Evolutionary conservation across 2,329 filamentous ascomycete genomes (phyloP), one percentile per base, ranked within the genome.

Genomic region (Neocucurbitaria cava): DNA sequence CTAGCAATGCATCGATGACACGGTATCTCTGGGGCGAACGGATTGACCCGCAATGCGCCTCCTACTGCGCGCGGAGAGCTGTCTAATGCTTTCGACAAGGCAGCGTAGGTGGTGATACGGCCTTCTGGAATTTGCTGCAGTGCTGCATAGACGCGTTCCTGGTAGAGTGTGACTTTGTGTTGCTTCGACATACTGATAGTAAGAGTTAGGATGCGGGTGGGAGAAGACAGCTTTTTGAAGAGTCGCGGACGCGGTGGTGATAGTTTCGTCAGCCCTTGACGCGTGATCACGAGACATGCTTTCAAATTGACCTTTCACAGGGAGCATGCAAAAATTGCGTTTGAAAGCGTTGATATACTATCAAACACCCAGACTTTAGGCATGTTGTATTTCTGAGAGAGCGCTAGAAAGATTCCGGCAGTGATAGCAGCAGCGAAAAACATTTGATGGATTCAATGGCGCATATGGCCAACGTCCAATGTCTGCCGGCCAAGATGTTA

Each of bases 1-100:
- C 86, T 88, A 5, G 90, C 89, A 42, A 96, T 84, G 20, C 94
- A 89, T 9, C 92, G 84, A 75, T 96, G 91, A 64, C 91, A 96
- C 1, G 91, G 92, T 4, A 94, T 89, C 30, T 85, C 83, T 0
- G 92, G 91, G 13, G 92, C 91, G 66, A 94, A 96, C 0, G 91
- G 91, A 71, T 96, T 96, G 31, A 77, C 80, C 17, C 89, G 84
- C 69, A 96, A 80, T 1, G 90, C 90, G 54, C 90, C 91, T 15
- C 91, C 91, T 5, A 95, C 85, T 0, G 91, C 91, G 38, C 91
- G 82, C 1, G 91, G 89, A 3, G 89, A 91, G 20, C 89, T 91
- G 10, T 79, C 74, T 15, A 94, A 82, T 53, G 89, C 83, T 8
- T 81, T 81, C 0, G 92, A 86, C 48, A 96, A 79, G 1, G 88